Base-by-base conservation (phyloP, 805 yeast species). In the Lipomyces chichibuensis region DNA sequence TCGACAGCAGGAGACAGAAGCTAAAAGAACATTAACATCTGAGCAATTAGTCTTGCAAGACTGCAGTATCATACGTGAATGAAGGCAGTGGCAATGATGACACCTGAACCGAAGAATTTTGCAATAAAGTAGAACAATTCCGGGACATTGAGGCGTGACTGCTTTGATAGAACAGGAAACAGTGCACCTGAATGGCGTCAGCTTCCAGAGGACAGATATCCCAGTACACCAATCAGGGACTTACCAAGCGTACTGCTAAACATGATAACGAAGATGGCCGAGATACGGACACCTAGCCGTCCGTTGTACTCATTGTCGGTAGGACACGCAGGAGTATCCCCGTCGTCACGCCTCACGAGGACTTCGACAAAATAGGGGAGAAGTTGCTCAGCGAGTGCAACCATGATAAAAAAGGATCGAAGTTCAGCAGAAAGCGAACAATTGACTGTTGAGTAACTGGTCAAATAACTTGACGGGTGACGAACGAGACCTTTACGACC, bases 11-110 rank as follows among this genome's bases (percentile, higher is more conserved):
- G 73, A 25, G 39, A 43, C 27, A 71, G 65, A 23, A 71, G 55
- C 67, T 64, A 33, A 9, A 7, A 9, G 23, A 23, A 29, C 2
- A 20, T 56, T 46, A 55, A 58, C 33, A 2, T 13, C 8, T 8
- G 20, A 9, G 33, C 9, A 23, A 17, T 4, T 13, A 43, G 25
- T n/a, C n/a, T 17, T n/a, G 46, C 13, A 14, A 37, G 14, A 32
- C n/a, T 17, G 33, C 17, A 88, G 78, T 65, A 88, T 77, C 66
- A 32, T 60, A 64, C 65, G 77, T 89, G 94, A 66, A 89, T 83
- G 72, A 87, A 89, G 0, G 92, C 91, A 7, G 94, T 89, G 11
- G 93, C 89, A 2, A 89, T 80, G 72, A 89, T 89, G 57, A 89
- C 93, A 62, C 94, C 94, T 3, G 91, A 83, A 72, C 94, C 94